Evolutionary conservation across 306 rosid species (phyloP).

Genomic region (Sophora flavescens): DNA sequence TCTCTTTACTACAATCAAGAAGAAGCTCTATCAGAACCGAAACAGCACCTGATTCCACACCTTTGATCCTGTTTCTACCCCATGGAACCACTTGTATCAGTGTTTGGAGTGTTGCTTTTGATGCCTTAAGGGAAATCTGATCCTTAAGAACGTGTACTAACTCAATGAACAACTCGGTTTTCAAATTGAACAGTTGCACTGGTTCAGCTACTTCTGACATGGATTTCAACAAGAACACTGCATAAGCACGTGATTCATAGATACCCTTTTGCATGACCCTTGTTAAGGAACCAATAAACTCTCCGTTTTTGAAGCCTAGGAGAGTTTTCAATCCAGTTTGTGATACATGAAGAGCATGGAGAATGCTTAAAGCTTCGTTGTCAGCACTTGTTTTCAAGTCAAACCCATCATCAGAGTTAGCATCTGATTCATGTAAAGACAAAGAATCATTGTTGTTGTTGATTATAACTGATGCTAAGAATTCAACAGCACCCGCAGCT

Average conservation of each 20-base stretch:
- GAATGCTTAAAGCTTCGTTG: constrained; percentile 70
- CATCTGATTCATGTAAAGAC: neutral
- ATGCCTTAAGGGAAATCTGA: constrained; percentile 61
- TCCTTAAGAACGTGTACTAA: constrained; percentile 65
- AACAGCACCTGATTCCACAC: constrained; percentile 72
- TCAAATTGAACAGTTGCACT: constrained; percentile 40
- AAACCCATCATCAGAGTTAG: constrained; percentile 19
- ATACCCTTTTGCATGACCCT: constrained; percentile 64
- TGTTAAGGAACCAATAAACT: constrained; percentile 59
- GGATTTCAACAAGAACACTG: constrained; percentile 70
- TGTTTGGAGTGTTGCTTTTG: constrained; percentile 63
- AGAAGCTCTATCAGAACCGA: constrained; percentile 67
- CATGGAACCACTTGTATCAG: constrained; percentile 59
- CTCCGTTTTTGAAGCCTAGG: constrained; percentile 43
- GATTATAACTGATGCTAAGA: constrained; percentile 58
- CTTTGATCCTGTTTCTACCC: constrained; percentile 76
- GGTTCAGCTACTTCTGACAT: constrained; percentile 66
- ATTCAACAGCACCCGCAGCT: constrained; percentile 73
- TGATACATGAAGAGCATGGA: constrained; percentile 66
- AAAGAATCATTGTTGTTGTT: constrained; percentile 30
- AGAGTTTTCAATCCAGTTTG: constrained; percentile 58
- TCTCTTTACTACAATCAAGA: constrained; percentile 55
- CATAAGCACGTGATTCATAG: constrained; percentile 80
- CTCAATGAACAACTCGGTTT: constrained; percentile 56
- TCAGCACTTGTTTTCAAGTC: constrained; percentile 11